Evolutionary conservation across 164 flowering plant genomes (phyloP).

Genomic region (Nelumbo lutea): DNA sequence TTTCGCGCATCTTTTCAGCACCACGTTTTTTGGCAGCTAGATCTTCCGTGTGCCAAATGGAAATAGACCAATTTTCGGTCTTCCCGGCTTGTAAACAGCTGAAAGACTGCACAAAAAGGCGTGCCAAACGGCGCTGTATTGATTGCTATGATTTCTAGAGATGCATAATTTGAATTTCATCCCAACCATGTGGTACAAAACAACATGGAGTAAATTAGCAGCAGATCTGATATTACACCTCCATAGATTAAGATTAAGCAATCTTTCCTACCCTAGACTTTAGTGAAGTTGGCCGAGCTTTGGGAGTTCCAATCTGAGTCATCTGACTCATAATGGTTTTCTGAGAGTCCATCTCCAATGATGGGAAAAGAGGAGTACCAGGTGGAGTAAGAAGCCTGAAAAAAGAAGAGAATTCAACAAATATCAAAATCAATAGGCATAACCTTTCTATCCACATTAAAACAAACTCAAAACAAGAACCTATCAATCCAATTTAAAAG

Average conservation of each 20-base stretch:
- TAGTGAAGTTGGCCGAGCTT: constrained; percentile 49
- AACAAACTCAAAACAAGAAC: background rate
- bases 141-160: background rate
- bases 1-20: too few species aligned
- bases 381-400: constrained; percentile 97
- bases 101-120: too few species aligned
- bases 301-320: constrained; percentile 49
- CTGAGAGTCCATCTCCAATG: constrained; percentile 64
- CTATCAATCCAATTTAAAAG: background rate
- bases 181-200: background rate
- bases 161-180: background rate
- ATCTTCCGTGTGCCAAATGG: too few species aligned
- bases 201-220: background rate
- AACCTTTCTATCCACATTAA: too few species aligned
- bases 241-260: background rate
- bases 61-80: too few species aligned
- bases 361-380: constrained; percentile 79
- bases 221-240: background rate
- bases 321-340: constrained; percentile 42
- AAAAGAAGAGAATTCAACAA: constrained; percentile 13
- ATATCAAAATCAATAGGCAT: background rate
- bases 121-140: too few species aligned
- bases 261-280: constrained; percentile 55
- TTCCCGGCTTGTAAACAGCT: too few species aligned
- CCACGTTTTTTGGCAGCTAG: too few species aligned